phyloP scores from a whole-genome alignment of 805 yeast genomes.

The Wickerhamomyces sydowiorum region DNA sequence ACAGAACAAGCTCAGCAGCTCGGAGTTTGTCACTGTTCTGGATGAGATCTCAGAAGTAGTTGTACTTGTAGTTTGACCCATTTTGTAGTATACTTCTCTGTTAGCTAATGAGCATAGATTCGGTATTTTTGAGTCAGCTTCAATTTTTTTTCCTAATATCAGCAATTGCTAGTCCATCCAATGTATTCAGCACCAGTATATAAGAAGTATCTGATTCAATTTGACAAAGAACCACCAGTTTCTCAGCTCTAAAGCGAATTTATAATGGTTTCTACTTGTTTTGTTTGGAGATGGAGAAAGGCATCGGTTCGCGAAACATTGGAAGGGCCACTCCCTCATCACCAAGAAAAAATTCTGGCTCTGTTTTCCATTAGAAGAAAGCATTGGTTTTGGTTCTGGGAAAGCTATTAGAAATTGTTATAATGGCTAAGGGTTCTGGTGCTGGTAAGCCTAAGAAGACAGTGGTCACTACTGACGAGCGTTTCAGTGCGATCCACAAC shows the following conservation, averaged over 20 bases:
- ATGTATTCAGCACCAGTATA: not conserved
- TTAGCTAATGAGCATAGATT: not conserved
- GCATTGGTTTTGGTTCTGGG: not conserved
- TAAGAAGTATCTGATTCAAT: not conserved
- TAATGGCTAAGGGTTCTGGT: constrained; percentile 1
- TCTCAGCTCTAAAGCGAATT: no score
- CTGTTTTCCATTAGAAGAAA: no score
- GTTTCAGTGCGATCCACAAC: constrained; percentile 72
- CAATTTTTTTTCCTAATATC: no score
- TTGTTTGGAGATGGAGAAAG: no score
- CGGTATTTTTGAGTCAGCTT: no score
- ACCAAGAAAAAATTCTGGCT: not conserved
- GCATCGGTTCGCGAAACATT: not conserved
- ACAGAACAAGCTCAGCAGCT: constrained; percentile 23
- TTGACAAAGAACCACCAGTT: no score
- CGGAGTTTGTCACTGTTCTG: constrained; percentile 12
- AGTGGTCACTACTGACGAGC: constrained; percentile 50
- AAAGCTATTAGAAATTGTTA: not conserved
- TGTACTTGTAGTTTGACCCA: constrained; percentile 21
- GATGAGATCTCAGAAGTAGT: not conserved
- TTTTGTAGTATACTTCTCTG: not conserved
- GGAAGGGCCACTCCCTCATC: not conserved
- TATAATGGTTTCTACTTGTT: no score
- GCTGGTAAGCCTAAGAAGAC: constrained; percentile 4
- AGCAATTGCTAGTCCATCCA: no score